Conservation (phyloP, 2,329 filamentous ascomycete species). For the Paraphaeosphaeria minitans region DNA sequence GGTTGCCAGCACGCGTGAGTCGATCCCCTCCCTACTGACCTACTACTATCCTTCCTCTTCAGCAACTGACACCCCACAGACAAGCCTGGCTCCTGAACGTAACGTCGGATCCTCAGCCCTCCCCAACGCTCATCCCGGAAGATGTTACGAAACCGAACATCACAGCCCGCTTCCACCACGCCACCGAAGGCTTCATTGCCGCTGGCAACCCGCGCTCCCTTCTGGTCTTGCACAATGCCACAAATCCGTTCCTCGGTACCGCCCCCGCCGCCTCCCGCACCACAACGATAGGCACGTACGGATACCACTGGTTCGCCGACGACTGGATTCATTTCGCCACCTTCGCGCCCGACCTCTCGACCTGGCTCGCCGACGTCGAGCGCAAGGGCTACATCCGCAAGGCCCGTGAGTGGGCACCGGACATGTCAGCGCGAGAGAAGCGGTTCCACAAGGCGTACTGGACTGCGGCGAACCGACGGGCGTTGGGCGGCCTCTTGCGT, state of each 20-base stretch:
- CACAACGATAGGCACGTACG: conserved; percentile 33
- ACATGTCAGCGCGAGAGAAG: conserved; percentile 23
- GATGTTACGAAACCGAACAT: neutral
- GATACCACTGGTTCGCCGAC: conserved; percentile 20
- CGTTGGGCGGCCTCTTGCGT: conserved; percentile 23
- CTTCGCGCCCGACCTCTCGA: conserved; percentile 12
- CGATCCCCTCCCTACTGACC: neutral
- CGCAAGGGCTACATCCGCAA: conserved; percentile 5
- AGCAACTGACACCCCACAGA: neutral
- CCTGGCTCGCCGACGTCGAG: conserved; percentile 5
- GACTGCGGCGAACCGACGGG: conserved; percentile 26
- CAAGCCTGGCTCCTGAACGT: conserved; percentile 17
- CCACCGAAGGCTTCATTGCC: conserved; percentile 31
- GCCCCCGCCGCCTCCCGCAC: conserved; percentile 18
- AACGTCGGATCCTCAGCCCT: neutral
- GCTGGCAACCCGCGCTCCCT: conserved; percentile 23
- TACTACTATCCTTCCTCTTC: neutral
- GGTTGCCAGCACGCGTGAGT: conserved; percentile 6
- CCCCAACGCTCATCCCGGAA: neutral
- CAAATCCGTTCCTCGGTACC: conserved; percentile 23
- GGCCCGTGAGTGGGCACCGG: conserved; percentile 20
- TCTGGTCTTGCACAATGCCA: conserved; percentile 37
- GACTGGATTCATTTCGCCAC: conserved; percentile 37
- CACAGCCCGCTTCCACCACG: conserved; percentile 19
- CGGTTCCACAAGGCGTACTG: conserved; percentile 40